These are phyloP conservation scores for Lactarius quietus DNA, from an alignment of 768 basidiomycete species.

Conservation along the genomic window DNA sequence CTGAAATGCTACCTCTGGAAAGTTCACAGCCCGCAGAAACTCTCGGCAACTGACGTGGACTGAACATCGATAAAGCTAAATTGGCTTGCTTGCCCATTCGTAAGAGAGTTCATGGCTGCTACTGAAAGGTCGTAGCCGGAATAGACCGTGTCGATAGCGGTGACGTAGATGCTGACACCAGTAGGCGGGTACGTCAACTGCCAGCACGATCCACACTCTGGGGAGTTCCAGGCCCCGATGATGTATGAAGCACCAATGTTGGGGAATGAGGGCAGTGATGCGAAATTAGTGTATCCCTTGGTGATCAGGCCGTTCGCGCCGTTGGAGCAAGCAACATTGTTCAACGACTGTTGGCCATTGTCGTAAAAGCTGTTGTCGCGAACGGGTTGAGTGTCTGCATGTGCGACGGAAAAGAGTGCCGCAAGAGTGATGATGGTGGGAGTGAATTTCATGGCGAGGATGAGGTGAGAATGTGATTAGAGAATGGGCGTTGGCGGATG, in stretches of 20 bases:
- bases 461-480: not conserved
- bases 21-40: not conserved
- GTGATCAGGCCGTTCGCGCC: slow-evolving; percentile 27
- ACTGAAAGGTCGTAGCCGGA: slow-evolving; percentile 48
- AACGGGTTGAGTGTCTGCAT: not conserved
- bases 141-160: slow-evolving; percentile 32
- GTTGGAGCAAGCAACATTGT: slow-evolving; percentile 27
- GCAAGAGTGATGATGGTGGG: not conserved
- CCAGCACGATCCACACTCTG: slow-evolving; percentile 13
- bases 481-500: not conserved
- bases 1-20: not conserved
- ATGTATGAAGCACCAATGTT: slow-evolving; percentile 29
- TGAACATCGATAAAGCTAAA: not conserved
- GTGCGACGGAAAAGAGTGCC: not conserved
- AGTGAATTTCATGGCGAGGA: not conserved
- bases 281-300: slow-evolving; percentile 25
- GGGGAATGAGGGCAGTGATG: slow-evolving; percentile 25
- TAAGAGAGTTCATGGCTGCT: slow-evolving; percentile 52
- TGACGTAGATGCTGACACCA: slow-evolving; percentile 24
- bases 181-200: slow-evolving; percentile 29
- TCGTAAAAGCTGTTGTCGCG: slow-evolving; percentile 14
- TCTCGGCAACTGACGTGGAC: not conserved
- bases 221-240: slow-evolving; percentile 32
- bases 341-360: slow-evolving; percentile 11
- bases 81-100: slow-evolving; percentile 26